phyloP scores from a whole-genome alignment of 345 rosid species.

The Euphorbia lathyris region DNA sequence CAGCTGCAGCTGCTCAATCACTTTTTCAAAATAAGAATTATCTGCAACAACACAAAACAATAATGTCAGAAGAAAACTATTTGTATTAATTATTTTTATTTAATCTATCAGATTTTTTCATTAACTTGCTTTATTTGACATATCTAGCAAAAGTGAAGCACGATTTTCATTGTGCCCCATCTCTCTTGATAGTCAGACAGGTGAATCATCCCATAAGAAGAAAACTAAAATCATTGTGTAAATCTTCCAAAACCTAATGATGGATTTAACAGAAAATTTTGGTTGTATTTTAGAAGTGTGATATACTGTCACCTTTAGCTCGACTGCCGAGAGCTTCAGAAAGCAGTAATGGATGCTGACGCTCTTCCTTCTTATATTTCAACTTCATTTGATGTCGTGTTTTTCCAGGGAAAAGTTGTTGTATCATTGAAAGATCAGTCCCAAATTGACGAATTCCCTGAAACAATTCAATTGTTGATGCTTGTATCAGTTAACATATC shows the following conservation, averaged over 20 bases:
- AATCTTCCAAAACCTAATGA: not conserved
- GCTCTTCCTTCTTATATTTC: slow-evolving; percentile 79
- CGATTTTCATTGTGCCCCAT: not conserved
- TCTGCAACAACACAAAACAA: slow-evolving; percentile 37
- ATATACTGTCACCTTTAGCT: slow-evolving; percentile 39
- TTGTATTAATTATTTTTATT: too few relatives aligned
- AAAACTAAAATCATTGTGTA: not conserved
- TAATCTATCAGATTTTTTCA: too few relatives aligned
- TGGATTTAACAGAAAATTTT: not conserved
- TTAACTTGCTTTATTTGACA: too few relatives aligned
- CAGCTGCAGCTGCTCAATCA: slow-evolving; percentile 55
- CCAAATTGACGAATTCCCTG: slow-evolving; percentile 80
- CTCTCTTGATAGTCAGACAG: not conserved
- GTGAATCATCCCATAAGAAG: too few relatives aligned
- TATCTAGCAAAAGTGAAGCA: not conserved
- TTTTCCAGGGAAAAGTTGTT: slow-evolving; percentile 63
- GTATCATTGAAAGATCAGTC: slow-evolving; percentile 67
- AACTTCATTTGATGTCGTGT: slow-evolving; percentile 70
- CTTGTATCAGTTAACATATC: too few relatives aligned
- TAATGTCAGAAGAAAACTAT: not conserved
- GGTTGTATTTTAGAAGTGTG: not conserved
- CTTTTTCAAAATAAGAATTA: slow-evolving; percentile 50
- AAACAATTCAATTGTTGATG: slow-evolving; percentile 3
- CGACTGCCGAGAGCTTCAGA: slow-evolving; percentile 57
- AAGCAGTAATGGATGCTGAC: slow-evolving; percentile 52